Evolutionary conservation across 2,329 filamentous ascomycete genomes (phyloP), one percentile per base, ranked within the genome.

Genomic region (Xylogone sp.): DNA sequence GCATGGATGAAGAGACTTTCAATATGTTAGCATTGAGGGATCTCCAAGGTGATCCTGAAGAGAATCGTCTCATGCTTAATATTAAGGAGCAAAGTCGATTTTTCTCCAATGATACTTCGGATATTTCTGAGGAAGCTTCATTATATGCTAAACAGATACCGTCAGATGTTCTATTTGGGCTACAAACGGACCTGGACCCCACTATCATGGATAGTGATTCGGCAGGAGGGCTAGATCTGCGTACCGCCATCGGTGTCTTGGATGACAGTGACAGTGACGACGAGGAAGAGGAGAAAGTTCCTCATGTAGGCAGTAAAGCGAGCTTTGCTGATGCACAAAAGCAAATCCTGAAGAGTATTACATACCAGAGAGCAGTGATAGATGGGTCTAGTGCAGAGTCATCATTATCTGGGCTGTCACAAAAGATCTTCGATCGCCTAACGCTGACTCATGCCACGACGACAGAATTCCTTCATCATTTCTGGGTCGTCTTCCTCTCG

Each of bases 381-480:
- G 79, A 78, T 59, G 78, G 78, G 5, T 71, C 60, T 2, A 53
- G 54, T 44, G 29, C 56, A 5, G 50, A 65, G 48, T 54, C 58
- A 34, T 59, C 62, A 31, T 46, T 64, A 12, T 59, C 69, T 27
- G 78, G 76, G 3, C 68, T 82, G 16, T 74, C 78, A 1, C 57
- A 70, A 8, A 61, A 68, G 2, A 72, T 83, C 1, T 84, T 83
- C 57, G 83, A 87, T 58, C 79, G 79, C 18, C 65, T 88, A n/a
- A 77, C 75, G 12, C 76, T 88, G 50, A 96, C 93, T 0, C 91
- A 97, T 67, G 92, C 92, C 49, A 99, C 94, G 0, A 95, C 90
- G 0, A 87, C 89, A 34, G 94, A 99, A 65, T 99, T 97, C 63
- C 75, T 99, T n/a, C 89, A 93, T 62, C 95, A 97, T 68, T 99